phyloP scores from a whole-genome alignment of 2,329 filamentous ascomycete species.

The Neofusicoccum sp. region DNA sequence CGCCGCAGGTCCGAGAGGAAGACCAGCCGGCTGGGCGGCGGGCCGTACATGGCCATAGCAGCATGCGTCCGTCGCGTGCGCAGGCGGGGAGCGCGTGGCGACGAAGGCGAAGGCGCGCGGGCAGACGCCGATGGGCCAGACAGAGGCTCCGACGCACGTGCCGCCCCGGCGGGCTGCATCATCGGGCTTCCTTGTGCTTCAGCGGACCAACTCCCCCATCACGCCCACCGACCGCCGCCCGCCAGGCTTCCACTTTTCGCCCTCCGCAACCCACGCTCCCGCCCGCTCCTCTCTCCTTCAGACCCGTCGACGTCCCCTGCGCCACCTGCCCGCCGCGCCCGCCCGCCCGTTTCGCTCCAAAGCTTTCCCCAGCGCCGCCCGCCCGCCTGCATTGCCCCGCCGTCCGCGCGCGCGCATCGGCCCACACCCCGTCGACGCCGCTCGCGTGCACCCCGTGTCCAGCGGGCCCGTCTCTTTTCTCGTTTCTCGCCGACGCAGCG shows the following conservation, averaged over 20 bases:
- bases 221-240: not conserved
- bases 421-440: not conserved
- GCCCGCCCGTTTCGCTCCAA: not conserved
- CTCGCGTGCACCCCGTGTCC: too few relatives aligned
- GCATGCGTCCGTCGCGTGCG: not conserved
- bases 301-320: not conserved
- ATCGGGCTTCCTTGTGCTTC: constrained; percentile 19
- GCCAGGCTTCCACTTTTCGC: constrained; percentile 5
- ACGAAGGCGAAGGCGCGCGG: not conserved
- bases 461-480: too few relatives aligned
- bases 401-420: constrained; percentile 4
- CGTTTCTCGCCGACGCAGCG: not conserved
- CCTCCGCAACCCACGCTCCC: not conserved
- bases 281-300: not conserved
- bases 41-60: constrained; percentile 41
- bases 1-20: constrained; percentile 46
- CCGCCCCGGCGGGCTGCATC: constrained; percentile 10
- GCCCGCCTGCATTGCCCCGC: constrained; percentile 4
- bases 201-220: constrained; percentile 12
- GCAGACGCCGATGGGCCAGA: not conserved
- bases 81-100: not conserved
- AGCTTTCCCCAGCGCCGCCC: not conserved
- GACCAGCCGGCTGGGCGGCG: constrained; percentile 57
- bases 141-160: constrained; percentile 17
- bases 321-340: not conserved